Evolutionary conservation across 345 rosid species (phyloP), one percentile per base, ranked within the genome.

Genomic region (Linum tenue): DNA sequence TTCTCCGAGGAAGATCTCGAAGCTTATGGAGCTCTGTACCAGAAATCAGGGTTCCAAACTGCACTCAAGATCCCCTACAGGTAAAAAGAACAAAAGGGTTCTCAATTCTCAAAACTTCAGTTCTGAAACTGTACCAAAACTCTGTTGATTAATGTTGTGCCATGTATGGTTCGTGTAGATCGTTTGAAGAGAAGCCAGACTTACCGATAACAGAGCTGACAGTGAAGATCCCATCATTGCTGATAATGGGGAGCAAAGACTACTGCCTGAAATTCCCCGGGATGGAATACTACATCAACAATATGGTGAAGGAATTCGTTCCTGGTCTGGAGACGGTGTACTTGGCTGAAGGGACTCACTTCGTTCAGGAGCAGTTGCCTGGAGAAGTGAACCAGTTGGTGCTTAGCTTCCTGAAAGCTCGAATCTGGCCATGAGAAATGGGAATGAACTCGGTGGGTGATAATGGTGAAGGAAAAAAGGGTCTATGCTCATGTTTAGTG

Each of bases 1-100:
- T 57, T 57, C 2, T 57, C 60, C 5, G 60, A 57, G 37, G 60
- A 57, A 57, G 60, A 57, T 16, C 60, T 57, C 11, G 60, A 22
- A 11, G 60, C 11, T 5, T 57, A 57, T 57, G 22, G 37, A 57
- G 35, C 60, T 6, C 17, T 57, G 60, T 57, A 57, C 36, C 37
- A 17, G 37, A 57, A 57, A 57, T 57, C 60, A 8, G 60, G 60
- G 60, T 57, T 57, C 9, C 35, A 36, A 5, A 16, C 35, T 57
- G 60, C 60, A 1, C 60, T 57, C 35, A 5, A 57, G 60, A 57
- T 57, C 35, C 60, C 60, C 35, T 57, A 57, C 60, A 57, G 60
- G 60, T 57, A 22, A 22, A 22, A 22, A 22, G 31, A 22, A 22
- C 31, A 22, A 22, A 22, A 22, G 31, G 31, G 31, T 22, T 22